Evolutionary conservation across 257 asterid species (phyloP).

Genomic region (Verbena officinalis): DNA sequence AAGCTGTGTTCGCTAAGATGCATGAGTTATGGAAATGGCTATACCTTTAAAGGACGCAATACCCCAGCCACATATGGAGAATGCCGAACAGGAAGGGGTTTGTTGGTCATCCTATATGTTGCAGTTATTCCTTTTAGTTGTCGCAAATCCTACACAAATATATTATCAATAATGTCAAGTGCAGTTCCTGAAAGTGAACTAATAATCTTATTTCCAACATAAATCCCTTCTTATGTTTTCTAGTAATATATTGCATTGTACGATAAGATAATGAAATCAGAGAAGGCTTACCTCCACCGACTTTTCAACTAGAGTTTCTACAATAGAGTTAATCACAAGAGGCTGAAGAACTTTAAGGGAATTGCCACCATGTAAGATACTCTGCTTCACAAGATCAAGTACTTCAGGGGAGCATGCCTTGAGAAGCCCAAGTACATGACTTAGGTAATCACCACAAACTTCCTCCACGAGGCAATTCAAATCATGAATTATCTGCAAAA

Average conservation of each 20-base stretch:
- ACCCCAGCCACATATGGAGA: constrained; percentile 85
- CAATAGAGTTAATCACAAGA: constrained; percentile 59
- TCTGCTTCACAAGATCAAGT: constrained; percentile 80
- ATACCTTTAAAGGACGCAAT: constrained; percentile 87
- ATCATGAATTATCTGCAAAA: constrained; percentile 79
- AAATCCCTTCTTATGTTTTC: constrained; percentile 16
- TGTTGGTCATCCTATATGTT: constrained; percentile 94
- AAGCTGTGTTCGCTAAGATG: constrained; percentile 23
- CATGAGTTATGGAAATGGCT: constrained; percentile 15
- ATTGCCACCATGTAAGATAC: constrained; percentile 77
- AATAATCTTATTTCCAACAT: constrained; percentile 20
- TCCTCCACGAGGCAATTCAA: constrained; percentile 63
- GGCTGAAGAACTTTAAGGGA: constrained; percentile 79
- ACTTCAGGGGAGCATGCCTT: constrained; percentile 75
- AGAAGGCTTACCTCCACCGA: constrained; percentile 73
- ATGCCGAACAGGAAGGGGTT: constrained; percentile 96
- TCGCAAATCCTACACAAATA: constrained; percentile 71
- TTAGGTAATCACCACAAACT: constrained; percentile 71
- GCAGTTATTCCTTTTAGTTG: constrained; percentile 96
- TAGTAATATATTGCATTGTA: constrained; percentile 10
- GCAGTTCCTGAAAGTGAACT: constrained; percentile 18
- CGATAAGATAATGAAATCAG: constrained; percentile 8
- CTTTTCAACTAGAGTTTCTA: constrained; percentile 77
- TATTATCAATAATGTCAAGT: constrained; percentile 22
- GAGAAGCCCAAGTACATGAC: constrained; percentile 69